These are phyloP conservation scores for Tricholoma hemisulphureum DNA, from an alignment of 768 basidiomycete species.

Conservation along the genomic window DNA sequence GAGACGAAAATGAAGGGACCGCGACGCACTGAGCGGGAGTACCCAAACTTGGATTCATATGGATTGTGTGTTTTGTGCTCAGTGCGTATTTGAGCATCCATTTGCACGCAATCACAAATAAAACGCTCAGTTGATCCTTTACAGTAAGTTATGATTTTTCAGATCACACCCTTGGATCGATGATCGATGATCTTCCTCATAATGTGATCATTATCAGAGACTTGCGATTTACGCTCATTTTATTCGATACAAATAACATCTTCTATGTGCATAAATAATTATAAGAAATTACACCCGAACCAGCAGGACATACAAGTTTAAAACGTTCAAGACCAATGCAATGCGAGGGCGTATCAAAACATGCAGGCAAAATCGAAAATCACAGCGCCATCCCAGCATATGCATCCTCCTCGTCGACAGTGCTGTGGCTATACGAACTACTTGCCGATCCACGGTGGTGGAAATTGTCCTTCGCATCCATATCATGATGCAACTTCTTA, in stretches of 20 bases:
- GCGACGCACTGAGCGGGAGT: slow-evolving; percentile 50
- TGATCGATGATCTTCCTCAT: no score
- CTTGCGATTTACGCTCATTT: no score
- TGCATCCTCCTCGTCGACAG: slow-evolving; percentile 6
- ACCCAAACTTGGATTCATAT: slow-evolving; percentile 50
- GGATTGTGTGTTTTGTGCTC: slow-evolving; percentile 41
- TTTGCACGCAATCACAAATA: background rate
- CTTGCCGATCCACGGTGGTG: background rate
- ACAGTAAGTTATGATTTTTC: no score
- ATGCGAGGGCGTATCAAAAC: background rate
- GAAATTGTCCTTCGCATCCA: slow-evolving; percentile 3
- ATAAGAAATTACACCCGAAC: background rate
- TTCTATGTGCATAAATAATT: background rate
- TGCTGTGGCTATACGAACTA: background rate
- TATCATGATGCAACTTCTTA: background rate
- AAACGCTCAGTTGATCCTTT: no score
- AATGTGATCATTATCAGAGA: no score
- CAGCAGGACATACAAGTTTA: background rate
- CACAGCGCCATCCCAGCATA: slow-evolving; percentile 16
- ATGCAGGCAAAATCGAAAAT: background rate
- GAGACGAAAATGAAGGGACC: slow-evolving; percentile 55
- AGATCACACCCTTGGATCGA: no score
- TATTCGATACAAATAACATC: no score
- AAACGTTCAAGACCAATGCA: background rate
- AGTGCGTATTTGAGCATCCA: slow-evolving; percentile 10